Conservation (phyloP, 768 basidiomycete species). For the Punctularia strigosozonata region DNA sequence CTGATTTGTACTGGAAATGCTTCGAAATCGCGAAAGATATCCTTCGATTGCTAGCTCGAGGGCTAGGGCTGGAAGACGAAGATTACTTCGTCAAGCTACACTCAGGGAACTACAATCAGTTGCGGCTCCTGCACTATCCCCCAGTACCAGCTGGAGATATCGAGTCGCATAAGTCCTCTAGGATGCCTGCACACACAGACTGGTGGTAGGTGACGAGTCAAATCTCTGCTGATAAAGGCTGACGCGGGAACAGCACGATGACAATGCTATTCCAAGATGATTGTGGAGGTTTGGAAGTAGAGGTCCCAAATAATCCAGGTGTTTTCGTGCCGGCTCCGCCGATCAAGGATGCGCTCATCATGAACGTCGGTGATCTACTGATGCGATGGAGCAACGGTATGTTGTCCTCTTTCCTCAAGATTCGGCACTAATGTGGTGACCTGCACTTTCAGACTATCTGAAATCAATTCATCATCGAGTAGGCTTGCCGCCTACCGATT, state of each 20-base stretch:
- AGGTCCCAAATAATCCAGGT: neutral
- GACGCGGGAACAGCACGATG: neutral
- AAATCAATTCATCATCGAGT: no score
- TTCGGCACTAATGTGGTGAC: no score
- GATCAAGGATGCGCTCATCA: neutral
- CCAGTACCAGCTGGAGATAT: neutral
- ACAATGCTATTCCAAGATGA: neutral
- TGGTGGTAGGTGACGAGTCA: neutral
- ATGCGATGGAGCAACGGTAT: neutral
- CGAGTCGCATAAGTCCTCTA: neutral
- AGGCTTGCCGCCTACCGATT: no score
- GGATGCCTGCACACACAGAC: neutral
- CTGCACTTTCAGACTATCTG: no score
- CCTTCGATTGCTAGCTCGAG: neutral
- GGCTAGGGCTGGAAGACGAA: neutral
- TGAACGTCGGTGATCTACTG: constrained; percentile 1
- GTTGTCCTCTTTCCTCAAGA: no score
- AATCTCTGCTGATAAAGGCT: neutral
- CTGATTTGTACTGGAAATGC: neutral
- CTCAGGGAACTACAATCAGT: neutral
- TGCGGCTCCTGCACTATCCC: constrained; percentile 1
- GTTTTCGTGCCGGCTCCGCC: neutral
- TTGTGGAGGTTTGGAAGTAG: neutral
- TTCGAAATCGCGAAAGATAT: neutral
- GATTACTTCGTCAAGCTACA: neutral